These are phyloP conservation scores for Chaetomiaceae sp. DNA, from an alignment of 2,329 filamentous ascomycete species.

Conservation along the genomic window DNA sequence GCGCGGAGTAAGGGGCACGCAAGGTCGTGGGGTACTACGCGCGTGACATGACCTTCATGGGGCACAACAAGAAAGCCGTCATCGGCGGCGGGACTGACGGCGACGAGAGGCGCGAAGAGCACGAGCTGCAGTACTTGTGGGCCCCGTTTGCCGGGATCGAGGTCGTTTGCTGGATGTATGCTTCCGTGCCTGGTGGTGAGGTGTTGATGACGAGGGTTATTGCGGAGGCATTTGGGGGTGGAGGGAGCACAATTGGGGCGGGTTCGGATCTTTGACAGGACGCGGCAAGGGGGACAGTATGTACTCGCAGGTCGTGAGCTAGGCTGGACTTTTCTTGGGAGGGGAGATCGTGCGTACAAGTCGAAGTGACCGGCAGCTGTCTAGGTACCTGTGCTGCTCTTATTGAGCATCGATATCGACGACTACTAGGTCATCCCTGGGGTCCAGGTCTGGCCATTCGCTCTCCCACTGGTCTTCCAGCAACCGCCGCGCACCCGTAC, in stretches of 20 bases:
- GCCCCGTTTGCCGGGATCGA: conserved; percentile 44
- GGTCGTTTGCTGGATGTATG: conserved; percentile 44
- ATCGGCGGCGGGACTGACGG: conserved; percentile 40
- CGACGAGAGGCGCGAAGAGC: conserved; percentile 27
- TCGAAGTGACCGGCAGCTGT: too few relatives aligned
- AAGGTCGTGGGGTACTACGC: conserved; percentile 45
- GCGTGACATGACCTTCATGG: conserved; percentile 50
- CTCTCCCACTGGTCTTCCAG: neutral
- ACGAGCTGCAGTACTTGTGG: conserved; percentile 51
- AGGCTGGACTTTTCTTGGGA: too few relatives aligned
- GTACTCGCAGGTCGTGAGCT: too few relatives aligned
- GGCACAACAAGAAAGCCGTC: conserved; percentile 44
- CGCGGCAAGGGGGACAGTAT: too few relatives aligned
- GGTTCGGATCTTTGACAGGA: conserved; percentile 25
- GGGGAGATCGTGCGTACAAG: too few relatives aligned
- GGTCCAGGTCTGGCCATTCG: neutral
- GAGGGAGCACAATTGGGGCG: conserved; percentile 46
- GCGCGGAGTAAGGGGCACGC: conserved; percentile 37
- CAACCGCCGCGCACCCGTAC: neutral
- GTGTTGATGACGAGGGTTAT: conserved; percentile 49
- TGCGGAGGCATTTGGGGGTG: conserved; percentile 48
- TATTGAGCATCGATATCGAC: too few relatives aligned
- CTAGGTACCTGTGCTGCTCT: too few relatives aligned
- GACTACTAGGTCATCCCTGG: too few relatives aligned
- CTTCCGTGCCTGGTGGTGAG: conserved; percentile 38